Evolutionary conservation across 2,329 filamentous ascomycete genomes (phyloP).

Genomic region (Aspergillus aculeatus): DNA sequence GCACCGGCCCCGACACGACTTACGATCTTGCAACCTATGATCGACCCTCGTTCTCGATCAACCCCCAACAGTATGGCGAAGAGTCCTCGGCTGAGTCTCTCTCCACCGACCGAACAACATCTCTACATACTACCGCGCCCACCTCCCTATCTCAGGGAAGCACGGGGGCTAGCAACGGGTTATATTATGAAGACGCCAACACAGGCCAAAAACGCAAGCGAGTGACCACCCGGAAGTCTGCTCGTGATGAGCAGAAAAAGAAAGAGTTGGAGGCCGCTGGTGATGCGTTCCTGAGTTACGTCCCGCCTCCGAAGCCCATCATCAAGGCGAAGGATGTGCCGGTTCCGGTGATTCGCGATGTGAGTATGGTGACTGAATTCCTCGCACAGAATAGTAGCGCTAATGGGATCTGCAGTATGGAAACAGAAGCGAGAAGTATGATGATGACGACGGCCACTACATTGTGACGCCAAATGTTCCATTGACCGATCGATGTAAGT

Average conservation of each 20-base stretch:
- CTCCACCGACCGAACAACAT: conserved; percentile 81
- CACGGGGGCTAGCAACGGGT: conserved; percentile 50
- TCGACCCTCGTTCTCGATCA: conserved; percentile 68
- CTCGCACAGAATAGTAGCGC: not conserved
- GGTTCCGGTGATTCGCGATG: conserved; percentile 60
- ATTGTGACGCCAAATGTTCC: conserved; percentile 85
- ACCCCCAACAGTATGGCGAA: conserved; percentile 67
- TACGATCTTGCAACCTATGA: conserved; percentile 74
- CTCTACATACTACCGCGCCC: conserved; percentile 80
- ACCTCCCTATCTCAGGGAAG: conserved; percentile 73
- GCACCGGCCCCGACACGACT: conserved; percentile 59
- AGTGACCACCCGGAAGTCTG: conserved; percentile 69
- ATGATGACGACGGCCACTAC: conserved; percentile 97
- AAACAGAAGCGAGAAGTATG: conserved; percentile 68
- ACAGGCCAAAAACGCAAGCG: conserved; percentile 90
- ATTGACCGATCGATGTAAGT: conserved; percentile 85
- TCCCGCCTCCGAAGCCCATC: conserved; percentile 81
- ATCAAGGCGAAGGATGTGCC: conserved; percentile 83
- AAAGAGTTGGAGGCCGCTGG: conserved; percentile 69
- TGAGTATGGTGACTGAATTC: conserved; percentile 40
- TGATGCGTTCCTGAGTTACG: conserved; percentile 74
- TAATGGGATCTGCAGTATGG: conserved; percentile 39
- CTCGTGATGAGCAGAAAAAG: conserved; percentile 77
- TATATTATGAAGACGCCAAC: conserved; percentile 65
- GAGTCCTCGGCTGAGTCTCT: conserved; percentile 68